phyloP scores from a whole-genome alignment of 495 filamentous ascomycete genomes.

The Immersiella caudata region DNA sequence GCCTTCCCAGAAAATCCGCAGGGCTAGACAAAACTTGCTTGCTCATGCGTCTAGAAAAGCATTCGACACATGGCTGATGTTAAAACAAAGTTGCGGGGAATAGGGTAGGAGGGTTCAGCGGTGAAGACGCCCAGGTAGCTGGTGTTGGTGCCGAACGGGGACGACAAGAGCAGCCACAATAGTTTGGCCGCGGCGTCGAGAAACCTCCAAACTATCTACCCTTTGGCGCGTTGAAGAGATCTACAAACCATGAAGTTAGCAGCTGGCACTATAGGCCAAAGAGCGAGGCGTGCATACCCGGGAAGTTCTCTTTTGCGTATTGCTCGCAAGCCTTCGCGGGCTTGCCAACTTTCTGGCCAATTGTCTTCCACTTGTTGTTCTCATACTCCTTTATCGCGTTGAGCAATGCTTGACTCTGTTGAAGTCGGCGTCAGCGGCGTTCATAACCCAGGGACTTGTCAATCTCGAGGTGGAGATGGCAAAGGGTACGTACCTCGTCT shows the following conservation, averaged over 20 bases:
- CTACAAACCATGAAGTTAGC: slow-evolving; percentile 15
- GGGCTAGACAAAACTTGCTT: slow-evolving; percentile 11
- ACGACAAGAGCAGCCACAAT: background rate
- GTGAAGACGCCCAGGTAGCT: no score
- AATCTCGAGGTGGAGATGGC: slow-evolving; percentile 6
- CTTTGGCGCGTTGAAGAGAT: slow-evolving; percentile 28
- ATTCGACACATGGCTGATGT: background rate
- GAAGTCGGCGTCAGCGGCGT: background rate
- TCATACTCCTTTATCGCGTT: slow-evolving; percentile 99
- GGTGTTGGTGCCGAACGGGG: no score
- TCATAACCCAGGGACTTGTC: slow-evolving; percentile 19
- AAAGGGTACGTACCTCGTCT: slow-evolving; percentile 74
- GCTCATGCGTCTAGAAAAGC: slow-evolving; percentile 4
- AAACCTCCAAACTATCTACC: slow-evolving; percentile 4
- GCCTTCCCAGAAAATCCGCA: slow-evolving; percentile 11
- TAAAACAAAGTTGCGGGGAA: background rate
- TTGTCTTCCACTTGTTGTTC: slow-evolving; percentile 96
- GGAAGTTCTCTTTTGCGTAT: slow-evolving; percentile 97
- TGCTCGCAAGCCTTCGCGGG: slow-evolving; percentile 99
- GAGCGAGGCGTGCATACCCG: slow-evolving; percentile 29
- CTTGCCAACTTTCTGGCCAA: slow-evolving; percentile 95
- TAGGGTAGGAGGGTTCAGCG: background rate
- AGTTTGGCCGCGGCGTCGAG: no score
- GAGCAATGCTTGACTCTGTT: slow-evolving; percentile 78
- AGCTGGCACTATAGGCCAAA: background rate